phyloP scores from a whole-genome alignment of 257 asterid species.

The Dorcoceras hygrometricum region DNA sequence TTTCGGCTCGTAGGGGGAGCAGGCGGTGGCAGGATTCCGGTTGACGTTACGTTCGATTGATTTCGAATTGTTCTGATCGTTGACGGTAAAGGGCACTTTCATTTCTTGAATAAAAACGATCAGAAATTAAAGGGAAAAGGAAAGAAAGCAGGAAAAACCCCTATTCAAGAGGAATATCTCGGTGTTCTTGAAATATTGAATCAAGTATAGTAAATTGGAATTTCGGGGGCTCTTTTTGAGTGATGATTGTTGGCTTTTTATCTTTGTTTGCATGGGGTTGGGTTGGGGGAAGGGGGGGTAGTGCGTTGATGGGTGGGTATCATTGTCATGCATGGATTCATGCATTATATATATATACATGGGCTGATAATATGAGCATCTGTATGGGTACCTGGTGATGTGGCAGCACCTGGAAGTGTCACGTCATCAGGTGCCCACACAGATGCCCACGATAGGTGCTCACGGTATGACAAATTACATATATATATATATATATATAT shows the following conservation, averaged over 20 bases:
- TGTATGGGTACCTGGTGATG: too few species aligned
- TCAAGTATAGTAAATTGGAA: not conserved
- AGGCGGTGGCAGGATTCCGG: constrained; percentile 6
- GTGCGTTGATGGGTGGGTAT: not conserved
- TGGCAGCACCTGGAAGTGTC: too few species aligned
- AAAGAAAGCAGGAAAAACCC: constrained; percentile 5
- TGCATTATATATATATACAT: not conserved
- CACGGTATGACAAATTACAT: too few species aligned
- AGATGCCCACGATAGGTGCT: too few species aligned
- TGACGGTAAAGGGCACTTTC: constrained; percentile 79
- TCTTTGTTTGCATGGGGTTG: constrained; percentile 8
- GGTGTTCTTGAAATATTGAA: not conserved
- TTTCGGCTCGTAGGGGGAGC: constrained; percentile 61
- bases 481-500: too few species aligned
- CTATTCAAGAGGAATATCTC: not conserved
- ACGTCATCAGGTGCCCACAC: too few species aligned
- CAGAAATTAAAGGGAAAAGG: not conserved
- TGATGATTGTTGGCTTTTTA: constrained; percentile 37
- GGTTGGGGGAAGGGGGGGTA: not conserved
- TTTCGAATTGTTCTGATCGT: constrained; percentile 37
- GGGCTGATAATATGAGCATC: too few species aligned
- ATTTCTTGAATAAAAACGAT: constrained; percentile 43
- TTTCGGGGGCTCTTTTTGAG: constrained; percentile 24
- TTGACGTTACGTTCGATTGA: constrained; percentile 9
- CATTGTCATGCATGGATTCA: not conserved